phyloP scores from a whole-genome alignment of 805 yeast species.

The Lachancea waltii region DNA sequence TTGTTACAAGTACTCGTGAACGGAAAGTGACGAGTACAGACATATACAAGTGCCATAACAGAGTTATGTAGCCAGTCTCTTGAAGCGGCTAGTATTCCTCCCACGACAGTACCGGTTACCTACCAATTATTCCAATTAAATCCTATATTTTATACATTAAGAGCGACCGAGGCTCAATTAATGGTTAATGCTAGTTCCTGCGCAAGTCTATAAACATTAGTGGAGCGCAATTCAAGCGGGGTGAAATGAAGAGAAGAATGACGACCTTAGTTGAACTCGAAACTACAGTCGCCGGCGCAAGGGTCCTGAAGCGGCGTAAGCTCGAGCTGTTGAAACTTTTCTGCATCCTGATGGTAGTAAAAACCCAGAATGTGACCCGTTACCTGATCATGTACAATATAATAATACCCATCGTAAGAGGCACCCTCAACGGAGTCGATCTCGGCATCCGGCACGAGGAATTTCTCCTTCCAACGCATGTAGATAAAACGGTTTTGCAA shows the following conservation, averaged over 20 bases:
- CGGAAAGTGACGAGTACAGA: too few relatives aligned
- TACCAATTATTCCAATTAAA: neutral
- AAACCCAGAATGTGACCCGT: conserved; percentile 75
- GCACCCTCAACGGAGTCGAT: conserved; percentile 53
- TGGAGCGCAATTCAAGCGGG: neutral
- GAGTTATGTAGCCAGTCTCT: too few relatives aligned
- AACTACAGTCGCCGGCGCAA: conserved; percentile 11
- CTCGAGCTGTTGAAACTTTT: conserved; percentile 68
- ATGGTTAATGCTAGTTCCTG: neutral
- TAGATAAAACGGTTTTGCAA: conserved; percentile 47
- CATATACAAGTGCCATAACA: too few relatives aligned
- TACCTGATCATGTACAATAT: conserved; percentile 70
- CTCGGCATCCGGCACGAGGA: conserved; percentile 73
- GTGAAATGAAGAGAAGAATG: neutral
- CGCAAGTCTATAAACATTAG: neutral
- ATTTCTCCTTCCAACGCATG: conserved; percentile 95
- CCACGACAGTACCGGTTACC: too few relatives aligned
- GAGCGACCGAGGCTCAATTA: neutral
- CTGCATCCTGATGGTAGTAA: conserved; percentile 76
- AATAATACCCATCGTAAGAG: conserved; percentile 88
- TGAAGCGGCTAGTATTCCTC: too few relatives aligned
- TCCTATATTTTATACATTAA: neutral
- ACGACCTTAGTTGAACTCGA: conserved; percentile 10
- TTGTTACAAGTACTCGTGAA: too few relatives aligned
- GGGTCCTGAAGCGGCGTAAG: conserved; percentile 32